Percentiles rank a stretch among this genome's conserved stretches.
Evolutionary conservation across 2,329 filamentous ascomycete genomes (phyloP).

Genomic region (Alternaria longipes): DNA sequence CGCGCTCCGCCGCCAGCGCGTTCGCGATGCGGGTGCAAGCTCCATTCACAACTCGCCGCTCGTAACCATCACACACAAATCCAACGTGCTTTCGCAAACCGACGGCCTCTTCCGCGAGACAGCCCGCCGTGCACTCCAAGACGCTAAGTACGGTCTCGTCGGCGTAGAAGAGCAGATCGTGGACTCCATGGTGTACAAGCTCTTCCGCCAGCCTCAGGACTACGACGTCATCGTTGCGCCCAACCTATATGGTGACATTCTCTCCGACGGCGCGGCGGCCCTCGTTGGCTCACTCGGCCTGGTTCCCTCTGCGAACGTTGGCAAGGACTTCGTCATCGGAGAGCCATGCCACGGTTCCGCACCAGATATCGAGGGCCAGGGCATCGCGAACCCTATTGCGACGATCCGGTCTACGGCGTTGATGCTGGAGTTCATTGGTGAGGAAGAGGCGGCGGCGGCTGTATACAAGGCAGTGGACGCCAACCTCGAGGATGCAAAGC

Average conservation of each 20-base stretch:
- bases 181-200: slow-evolving; percentile 99
- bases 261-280: slow-evolving; percentile 93
- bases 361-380: slow-evolving; percentile 91
- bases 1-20: slow-evolving; percentile 83
- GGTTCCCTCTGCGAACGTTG: slow-evolving; percentile 94
- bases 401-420: slow-evolving; percentile 89
- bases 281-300: slow-evolving; percentile 91
- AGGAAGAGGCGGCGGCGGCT: slow-evolving; percentile 84
- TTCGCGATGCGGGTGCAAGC: slow-evolving; percentile 67
- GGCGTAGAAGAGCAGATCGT: slow-evolving; percentile 96
- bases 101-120: slow-evolving; percentile 93
- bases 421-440: slow-evolving; percentile 95
- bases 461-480: slow-evolving; percentile 94
- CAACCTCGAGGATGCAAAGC: slow-evolving; percentile 82
- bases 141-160: slow-evolving; percentile 69
- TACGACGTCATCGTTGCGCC: slow-evolving; percentile 99
- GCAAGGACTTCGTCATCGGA: slow-evolving; percentile 92
- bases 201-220: slow-evolving; percentile 92
- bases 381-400: slow-evolving; percentile 95
- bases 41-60: slow-evolving; percentile 74
- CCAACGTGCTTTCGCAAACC: slow-evolving; percentile 94
- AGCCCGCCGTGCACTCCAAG: slow-evolving; percentile 75
- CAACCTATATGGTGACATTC: slow-evolving; percentile 96
- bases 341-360: slow-evolving; percentile 98
- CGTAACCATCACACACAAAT: slow-evolving; percentile 98